phyloP scores from a whole-genome alignment of 306 rosid genomes.

The Rosa rugosa region DNA sequence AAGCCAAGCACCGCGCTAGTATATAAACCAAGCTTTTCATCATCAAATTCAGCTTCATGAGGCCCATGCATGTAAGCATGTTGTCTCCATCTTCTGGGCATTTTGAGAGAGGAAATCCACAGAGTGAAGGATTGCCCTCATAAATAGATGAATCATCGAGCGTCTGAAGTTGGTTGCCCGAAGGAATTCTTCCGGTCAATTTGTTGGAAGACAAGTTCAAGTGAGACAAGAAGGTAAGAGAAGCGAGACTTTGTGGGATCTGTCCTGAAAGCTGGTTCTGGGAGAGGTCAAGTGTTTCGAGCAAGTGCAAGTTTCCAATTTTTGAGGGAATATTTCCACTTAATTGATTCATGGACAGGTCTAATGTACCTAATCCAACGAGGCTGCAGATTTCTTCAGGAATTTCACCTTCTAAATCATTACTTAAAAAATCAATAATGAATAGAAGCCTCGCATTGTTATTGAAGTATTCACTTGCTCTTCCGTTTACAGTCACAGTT shows the following conservation, averaged over 20 bases:
- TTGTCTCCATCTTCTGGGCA: neutral
- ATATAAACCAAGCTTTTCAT: neutral
- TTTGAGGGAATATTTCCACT: neutral
- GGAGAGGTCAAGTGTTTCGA: constrained; percentile 8
- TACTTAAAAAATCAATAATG: neutral
- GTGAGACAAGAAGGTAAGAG: neutral
- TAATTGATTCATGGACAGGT: constrained; percentile 8
- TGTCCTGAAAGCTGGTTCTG: neutral
- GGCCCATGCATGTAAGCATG: neutral
- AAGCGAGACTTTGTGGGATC: neutral
- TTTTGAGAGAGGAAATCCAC: neutral
- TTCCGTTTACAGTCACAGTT: neutral
- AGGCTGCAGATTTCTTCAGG: neutral
- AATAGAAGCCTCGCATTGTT: fast-evolving
- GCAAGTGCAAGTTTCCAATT: neutral
- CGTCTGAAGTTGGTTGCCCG: neutral
- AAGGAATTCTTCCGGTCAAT: neutral
- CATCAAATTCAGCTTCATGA: too few species aligned
- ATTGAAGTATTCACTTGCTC: neutral
- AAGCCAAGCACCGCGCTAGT: neutral
- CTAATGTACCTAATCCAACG: neutral
- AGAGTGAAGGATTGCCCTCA: neutral
- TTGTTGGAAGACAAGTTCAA: constrained; percentile 11
- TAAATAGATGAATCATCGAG: neutral
- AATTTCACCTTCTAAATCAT: neutral